A percentile compares a stretch with the other conserved stretches of the same genome.
These are phyloP conservation scores for Hymenoscyphus repandus DNA, from an alignment of 2,329 filamentous ascomycete species.

Conservation along the genomic window DNA sequence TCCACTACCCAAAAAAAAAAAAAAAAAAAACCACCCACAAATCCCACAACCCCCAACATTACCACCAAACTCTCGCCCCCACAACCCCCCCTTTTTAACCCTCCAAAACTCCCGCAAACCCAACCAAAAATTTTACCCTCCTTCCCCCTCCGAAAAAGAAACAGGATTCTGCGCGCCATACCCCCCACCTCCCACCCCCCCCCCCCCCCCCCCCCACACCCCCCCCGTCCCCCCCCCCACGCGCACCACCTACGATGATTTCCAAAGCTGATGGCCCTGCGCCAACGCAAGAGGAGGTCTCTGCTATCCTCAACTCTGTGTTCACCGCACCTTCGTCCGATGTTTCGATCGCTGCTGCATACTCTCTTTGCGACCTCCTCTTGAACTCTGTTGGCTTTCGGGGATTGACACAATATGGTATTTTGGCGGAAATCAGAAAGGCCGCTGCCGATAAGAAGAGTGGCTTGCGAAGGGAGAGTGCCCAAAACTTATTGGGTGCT, in stretches of 20 bases:
- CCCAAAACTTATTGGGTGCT: slow-evolving; percentile 91
- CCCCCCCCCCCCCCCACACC: too few species aligned
- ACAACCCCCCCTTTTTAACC: slow-evolving; percentile 24
- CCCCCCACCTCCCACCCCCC: too few species aligned
- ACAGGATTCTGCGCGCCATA: too few species aligned
- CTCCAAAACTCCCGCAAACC: slow-evolving; percentile 14
- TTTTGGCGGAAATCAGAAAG: slow-evolving; percentile 63
- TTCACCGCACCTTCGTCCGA: slow-evolving; percentile 54
- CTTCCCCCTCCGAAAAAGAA: too few species aligned
- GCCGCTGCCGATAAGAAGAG: slow-evolving; percentile 92
- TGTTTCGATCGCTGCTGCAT: slow-evolving; percentile 55
- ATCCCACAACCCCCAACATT: slow-evolving; percentile 9
- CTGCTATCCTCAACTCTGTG: slow-evolving; percentile 58
- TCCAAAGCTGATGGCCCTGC: slow-evolving; percentile 37
- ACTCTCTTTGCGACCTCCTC: slow-evolving; percentile 58
- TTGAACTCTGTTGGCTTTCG: slow-evolving; percentile 60
- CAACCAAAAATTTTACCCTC: too few species aligned
- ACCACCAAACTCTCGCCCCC: slow-evolving; percentile 18
- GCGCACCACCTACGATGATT: slow-evolving; percentile 40
- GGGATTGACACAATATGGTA: slow-evolving; percentile 55
- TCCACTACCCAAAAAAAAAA: slow-evolving; percentile 17
- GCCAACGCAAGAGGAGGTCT: slow-evolving; percentile 61
- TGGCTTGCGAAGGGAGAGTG: slow-evolving; percentile 75
- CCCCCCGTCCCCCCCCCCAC: too few species aligned
- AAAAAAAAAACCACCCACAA: too few species aligned